Evolutionary conservation across 208 protist genomes (phyloP).

Genomic region (Herpetomonas tarakana): DNA sequence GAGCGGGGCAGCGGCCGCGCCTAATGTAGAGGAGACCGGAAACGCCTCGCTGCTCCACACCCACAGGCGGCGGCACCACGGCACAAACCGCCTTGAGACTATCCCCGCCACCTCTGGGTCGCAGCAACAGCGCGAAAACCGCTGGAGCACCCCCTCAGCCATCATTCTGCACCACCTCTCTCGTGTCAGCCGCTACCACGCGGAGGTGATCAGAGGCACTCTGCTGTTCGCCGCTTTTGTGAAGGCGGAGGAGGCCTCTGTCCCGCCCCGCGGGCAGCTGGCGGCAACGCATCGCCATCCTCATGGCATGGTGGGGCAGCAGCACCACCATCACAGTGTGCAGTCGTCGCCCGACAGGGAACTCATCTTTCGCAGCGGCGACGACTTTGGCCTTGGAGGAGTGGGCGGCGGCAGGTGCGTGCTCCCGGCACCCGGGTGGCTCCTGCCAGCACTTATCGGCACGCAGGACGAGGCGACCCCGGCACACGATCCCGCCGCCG

Average conservation of each 20-base stretch:
- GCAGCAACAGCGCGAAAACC: not conserved
- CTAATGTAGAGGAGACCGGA: not conserved
- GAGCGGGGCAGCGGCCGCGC: not conserved
- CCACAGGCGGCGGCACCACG: not conserved
- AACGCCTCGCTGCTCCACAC: not conserved
- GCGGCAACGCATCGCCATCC: no score
- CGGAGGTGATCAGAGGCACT: constrained; percentile 27
- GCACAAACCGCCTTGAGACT: constrained; percentile 1
- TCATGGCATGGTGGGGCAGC: not conserved
- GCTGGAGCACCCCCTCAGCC: not conserved
- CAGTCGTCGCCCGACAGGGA: not conserved
- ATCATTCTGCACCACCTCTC: constrained; percentile 23
- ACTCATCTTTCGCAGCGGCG: constrained; percentile 12
- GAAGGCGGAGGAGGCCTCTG: not conserved
- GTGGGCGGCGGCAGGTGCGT: constrained; percentile 14
- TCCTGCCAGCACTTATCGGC: constrained; percentile 22
- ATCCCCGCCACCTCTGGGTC: not conserved
- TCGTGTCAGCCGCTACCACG: constrained; percentile 22
- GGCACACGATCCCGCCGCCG: not conserved
- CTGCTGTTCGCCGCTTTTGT: constrained; percentile 46
- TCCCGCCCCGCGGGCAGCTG: not conserved
- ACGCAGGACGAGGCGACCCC: constrained; percentile 6
- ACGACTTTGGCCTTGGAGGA: not conserved
- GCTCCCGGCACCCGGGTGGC: constrained; percentile 37
- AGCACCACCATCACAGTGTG: not conserved